Conservation (phyloP, 768 basidiomycete genomes). For the Boletus eberwhitei region DNA sequence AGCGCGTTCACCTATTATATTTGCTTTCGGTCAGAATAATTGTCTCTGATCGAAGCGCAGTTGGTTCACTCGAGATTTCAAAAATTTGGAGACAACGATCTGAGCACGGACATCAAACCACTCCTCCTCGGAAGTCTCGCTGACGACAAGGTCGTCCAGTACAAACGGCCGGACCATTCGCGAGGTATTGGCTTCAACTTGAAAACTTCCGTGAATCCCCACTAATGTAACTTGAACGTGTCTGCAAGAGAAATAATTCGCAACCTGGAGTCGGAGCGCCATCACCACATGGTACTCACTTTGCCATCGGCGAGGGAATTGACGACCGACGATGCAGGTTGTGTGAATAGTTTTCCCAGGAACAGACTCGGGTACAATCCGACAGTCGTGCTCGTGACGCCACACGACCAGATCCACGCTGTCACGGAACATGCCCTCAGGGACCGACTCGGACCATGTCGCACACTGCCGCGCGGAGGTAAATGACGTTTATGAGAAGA, state of each 20-base stretch:
- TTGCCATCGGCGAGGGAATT: conserved; percentile 92
- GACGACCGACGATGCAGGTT: conserved; percentile 93
- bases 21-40: background rate
- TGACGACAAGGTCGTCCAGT: conserved; percentile 72
- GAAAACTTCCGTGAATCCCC: conserved; percentile 83
- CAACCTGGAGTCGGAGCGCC: background rate
- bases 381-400: conserved; percentile 99
- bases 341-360: conserved; percentile 88
- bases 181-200: conserved; percentile 75
- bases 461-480: conserved; percentile 54
- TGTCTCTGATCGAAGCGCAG: background rate
- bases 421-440: conserved; percentile 97
- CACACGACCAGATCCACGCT: conserved; percentile 90
- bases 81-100: conserved; percentile 76
- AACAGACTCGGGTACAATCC: conserved; percentile 86
- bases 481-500: conserved; percentile 12
- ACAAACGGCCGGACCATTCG: conserved; percentile 95
- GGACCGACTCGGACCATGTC: conserved; percentile 93
- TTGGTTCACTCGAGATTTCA: conserved; percentile 60
- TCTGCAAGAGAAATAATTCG: conserved; percentile 38
- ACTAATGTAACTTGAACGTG: conserved; percentile 93
- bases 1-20: conserved; percentile 64
- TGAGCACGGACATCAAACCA: conserved; percentile 75
- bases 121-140: conserved; percentile 75
- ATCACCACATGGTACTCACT: conserved; percentile 46